Evolutionary conservation across 208 protist species (phyloP), one percentile per base, ranked within the genome.

Genomic region (Trypanosoma melophagium): DNA sequence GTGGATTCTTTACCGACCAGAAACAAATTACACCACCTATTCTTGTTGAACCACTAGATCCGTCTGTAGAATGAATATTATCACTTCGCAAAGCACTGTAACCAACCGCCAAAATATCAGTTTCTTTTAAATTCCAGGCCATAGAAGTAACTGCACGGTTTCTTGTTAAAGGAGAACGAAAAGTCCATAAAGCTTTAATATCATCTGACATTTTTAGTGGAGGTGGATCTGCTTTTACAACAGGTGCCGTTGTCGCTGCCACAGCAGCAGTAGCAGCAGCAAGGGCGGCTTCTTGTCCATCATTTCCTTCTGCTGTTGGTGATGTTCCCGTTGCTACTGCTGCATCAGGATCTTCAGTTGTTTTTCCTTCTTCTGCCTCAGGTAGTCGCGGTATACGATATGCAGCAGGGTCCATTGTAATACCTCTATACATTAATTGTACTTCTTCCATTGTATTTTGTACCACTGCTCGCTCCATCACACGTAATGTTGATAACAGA

Each of bases 1-100:
- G 71, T 7, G 92, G 93, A 67, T 98, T 98, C 73, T 98, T 98
- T n/a, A 98, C 77, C n/a, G 95, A 97, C 97, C 97, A 99, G 81
- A 93, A 97, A 73, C 94, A 94, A 41, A 99, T 79, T 63, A 98
- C 76, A 14, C 97, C 97, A 42, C 83, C 69, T 21, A 31, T 13
- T n/a, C n/a, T n/a, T 5, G 38, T 60, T 28, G 14, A 35, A 41
- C 44, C 31, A 7, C 2, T 35, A 49, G 17, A 3, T 22, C 17
- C 9, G 28, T 68, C 19, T 45, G n/a, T 35, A 17, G 47, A n/a
- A 52, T 61, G 28, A 35, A 35, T 35, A 35, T 35, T 44, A 17
- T 66, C 47, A 10, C 28, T 31, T 17, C 17, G 31, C 9, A 42
- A 63, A 22, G 73, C 56, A 50, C 92, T 86, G 67, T 97, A 97